Percentiles rank a stretch among this genome's conserved stretches.
Conservation (phyloP, 202 grass and related monocot genomes). For the Musa balbisiana region DNA sequence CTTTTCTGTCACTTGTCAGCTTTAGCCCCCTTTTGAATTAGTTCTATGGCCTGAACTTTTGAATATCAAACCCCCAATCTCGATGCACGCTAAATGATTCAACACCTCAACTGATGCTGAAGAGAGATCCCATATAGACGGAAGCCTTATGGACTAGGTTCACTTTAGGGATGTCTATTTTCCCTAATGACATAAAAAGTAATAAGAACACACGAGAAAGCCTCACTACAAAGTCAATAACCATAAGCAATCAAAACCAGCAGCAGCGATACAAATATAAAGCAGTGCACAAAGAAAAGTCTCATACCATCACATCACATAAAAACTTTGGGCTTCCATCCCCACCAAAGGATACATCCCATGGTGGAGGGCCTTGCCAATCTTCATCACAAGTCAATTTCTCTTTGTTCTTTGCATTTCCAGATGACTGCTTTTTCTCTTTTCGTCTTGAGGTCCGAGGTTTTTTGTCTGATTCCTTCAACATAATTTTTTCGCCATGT, state of each 20-base stretch:
- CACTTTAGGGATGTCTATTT: not conserved
- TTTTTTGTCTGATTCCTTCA: slow-evolving; percentile 59
- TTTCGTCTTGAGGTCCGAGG: slow-evolving; percentile 46
- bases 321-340: slow-evolving; percentile 76
- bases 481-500: slow-evolving; percentile 51
- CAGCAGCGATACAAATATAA: not conserved
- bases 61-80: too few relatives aligned
- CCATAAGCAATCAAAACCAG: not conserved
- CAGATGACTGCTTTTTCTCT: slow-evolving; percentile 34
- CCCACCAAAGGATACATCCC: slow-evolving; percentile 67
- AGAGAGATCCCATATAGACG: too few relatives aligned
- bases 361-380: slow-evolving; percentile 71
- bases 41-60: too few relatives aligned
- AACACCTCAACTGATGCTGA: too few relatives aligned
- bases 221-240: not conserved
- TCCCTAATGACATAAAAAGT: not conserved
- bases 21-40: too few relatives aligned
- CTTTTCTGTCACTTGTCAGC: too few relatives aligned
- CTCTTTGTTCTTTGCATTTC: slow-evolving; percentile 36
- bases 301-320: slow-evolving; percentile 89
- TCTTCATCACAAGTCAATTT: slow-evolving; percentile 39
- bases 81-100: too few relatives aligned
- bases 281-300: slow-evolving; percentile 3
- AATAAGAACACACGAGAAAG: not conserved
- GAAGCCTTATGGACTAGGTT: too few relatives aligned